Percentiles rank a stretch among this genome's conserved stretches.
Evolutionary conservation across 140 eudicot genomes (phyloP).

Genomic region (Flaveria floridana): DNA sequence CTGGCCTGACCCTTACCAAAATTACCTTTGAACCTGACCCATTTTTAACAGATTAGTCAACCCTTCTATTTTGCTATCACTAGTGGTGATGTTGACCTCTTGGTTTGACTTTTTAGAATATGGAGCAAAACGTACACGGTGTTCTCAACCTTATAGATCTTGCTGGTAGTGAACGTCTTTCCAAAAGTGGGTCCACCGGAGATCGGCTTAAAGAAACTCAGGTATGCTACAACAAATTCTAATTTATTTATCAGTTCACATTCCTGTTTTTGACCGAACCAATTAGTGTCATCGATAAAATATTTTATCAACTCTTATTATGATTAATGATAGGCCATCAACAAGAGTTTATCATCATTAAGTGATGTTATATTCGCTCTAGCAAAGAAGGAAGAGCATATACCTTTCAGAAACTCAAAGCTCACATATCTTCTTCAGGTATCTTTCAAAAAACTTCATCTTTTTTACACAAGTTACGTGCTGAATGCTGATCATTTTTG

Average conservation of each 20-base stretch:
- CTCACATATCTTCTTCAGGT: constrained; percentile 99
- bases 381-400: constrained; percentile 90
- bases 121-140: constrained; percentile 96
- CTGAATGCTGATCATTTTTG: not conserved
- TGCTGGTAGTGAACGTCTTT: constrained; percentile 99
- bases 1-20: not conserved
- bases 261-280: not conserved
- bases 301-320: not conserved
- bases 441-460: not conserved
- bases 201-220: constrained; percentile 97
- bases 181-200: constrained; percentile 96
- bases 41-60: too few species aligned
- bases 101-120: constrained; percentile 47
- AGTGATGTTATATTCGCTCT: constrained; percentile 93
- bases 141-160: constrained; percentile 89
- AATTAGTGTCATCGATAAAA: too few species aligned
- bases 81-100: constrained; percentile 1
- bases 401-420: constrained; percentile 92
- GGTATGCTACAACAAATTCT: constrained; percentile 35
- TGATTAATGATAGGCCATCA: constrained; percentile 61
- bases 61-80: not conserved
- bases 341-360: constrained; percentile 83
- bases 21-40: not conserved
- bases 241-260: not conserved
- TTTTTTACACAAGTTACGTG: not conserved